Conservation (phyloP, 148 eudicot genomes). For the Fagopyrum tataricum region DNA sequence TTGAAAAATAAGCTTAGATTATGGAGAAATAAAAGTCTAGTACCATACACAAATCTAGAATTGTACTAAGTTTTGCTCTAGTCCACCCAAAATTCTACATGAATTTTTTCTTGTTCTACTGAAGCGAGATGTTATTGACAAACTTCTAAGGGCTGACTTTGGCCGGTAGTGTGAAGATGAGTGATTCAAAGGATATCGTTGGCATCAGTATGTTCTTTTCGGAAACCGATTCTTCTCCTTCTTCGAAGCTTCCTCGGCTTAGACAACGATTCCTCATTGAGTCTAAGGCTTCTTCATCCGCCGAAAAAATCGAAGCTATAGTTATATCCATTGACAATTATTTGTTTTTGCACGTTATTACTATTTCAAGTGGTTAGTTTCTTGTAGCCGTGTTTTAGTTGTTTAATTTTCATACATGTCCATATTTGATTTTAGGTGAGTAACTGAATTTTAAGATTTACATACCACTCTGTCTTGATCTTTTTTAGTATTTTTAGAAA, state of each 20-base stretch:
- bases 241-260: slow-evolving; percentile 36
- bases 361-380: not conserved
- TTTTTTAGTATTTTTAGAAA: not conserved
- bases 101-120: too few relatives aligned
- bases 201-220: slow-evolving; percentile 33
- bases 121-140: too few relatives aligned
- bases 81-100: too few relatives aligned
- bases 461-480: not conserved
- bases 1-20: too few relatives aligned
- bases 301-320: slow-evolving; percentile 43
- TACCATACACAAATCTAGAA: too few relatives aligned
- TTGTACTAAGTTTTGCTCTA: too few relatives aligned
- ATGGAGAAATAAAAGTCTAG: too few relatives aligned
- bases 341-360: not conserved
- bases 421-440: not conserved
- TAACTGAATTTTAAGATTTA: not conserved
- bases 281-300: slow-evolving; percentile 29
- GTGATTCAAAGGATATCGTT: slow-evolving; percentile 17
- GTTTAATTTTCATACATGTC: not conserved
- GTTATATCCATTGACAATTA: slow-evolving; percentile 55
- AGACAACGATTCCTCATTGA: slow-evolving; percentile 38
- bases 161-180: slow-evolving; percentile 22
- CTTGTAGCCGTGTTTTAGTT: not conserved
- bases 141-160: too few relatives aligned
- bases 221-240: slow-evolving; percentile 23